Evolutionary conservation across 768 basidiomycete species (phyloP).

Genomic region (Leccinum boreale): DNA sequence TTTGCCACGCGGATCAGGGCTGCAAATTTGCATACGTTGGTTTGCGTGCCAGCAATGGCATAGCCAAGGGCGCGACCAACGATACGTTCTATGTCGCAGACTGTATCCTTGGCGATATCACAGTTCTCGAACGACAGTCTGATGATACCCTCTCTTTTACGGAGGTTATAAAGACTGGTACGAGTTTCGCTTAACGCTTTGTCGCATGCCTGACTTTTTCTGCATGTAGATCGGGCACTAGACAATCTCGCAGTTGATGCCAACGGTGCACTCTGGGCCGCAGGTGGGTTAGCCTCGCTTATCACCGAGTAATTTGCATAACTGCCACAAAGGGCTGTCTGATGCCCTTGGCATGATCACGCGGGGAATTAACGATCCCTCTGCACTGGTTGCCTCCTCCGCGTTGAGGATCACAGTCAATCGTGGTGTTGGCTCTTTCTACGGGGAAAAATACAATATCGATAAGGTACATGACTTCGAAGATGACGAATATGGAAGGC

Average conservation of each 20-base stretch:
- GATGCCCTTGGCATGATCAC: conserved; percentile 32
- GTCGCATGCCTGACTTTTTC: conserved; percentile 2
- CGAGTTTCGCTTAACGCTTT: conserved; percentile 4
- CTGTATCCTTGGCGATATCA: conserved; percentile 41
- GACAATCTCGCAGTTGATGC: conserved; percentile 64
- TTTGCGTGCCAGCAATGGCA: conserved; percentile 61
- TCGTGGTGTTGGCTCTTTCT: conserved; percentile 47
- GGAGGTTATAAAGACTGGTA: conserved; percentile 56
- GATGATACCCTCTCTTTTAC: conserved; percentile 56
- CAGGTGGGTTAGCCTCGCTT: conserved; percentile 38
- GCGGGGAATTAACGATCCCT: conserved; percentile 44
- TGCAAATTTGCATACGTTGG: conserved; percentile 57
- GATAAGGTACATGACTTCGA: conserved; percentile 44
- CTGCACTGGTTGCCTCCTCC: conserved; percentile 42
- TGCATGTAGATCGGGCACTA: conserved; percentile 40
- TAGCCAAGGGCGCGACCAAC: conserved; percentile 45
- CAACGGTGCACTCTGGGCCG: conserved; percentile 60
- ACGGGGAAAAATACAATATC: conserved; percentile 56
- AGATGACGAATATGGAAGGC: background rate
- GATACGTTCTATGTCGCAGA: conserved; percentile 65
- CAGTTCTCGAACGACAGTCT: conserved; percentile 52
- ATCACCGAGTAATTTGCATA: background rate
- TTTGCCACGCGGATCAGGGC: conserved; percentile 56
- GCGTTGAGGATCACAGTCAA: conserved; percentile 55
- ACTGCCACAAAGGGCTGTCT: conserved; percentile 38